phyloP scores from a whole-genome alignment of 2,329 filamentous ascomycete species.

The Teratosphaeria destructans region DNA sequence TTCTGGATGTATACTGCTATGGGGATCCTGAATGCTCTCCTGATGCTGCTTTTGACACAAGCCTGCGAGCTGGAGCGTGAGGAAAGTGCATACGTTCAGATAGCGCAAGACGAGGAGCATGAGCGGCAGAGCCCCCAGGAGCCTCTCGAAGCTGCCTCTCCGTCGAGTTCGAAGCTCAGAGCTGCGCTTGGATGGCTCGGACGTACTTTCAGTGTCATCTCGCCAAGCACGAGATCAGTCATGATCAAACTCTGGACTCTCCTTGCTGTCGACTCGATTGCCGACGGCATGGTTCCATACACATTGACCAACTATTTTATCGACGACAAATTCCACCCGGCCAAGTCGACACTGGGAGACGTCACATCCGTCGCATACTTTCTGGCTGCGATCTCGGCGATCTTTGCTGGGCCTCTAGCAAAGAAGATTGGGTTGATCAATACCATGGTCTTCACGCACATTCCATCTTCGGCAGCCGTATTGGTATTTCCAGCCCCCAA shows the following conservation, averaged over 20 bases:
- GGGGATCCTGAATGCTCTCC: slow-evolving; percentile 42
- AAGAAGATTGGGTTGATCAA: slow-evolving; percentile 50
- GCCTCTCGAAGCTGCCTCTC: neutral
- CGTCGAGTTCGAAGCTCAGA: neutral
- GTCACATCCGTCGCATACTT: slow-evolving; percentile 42
- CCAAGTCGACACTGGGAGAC: slow-evolving; percentile 43
- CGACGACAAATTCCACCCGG: slow-evolving; percentile 43
- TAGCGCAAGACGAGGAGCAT: slow-evolving; percentile 18
- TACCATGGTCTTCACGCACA: slow-evolving; percentile 52
- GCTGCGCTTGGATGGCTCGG: slow-evolving; percentile 7
- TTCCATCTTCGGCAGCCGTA: slow-evolving; percentile 53
- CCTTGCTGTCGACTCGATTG: slow-evolving; percentile 59
- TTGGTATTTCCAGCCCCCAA: slow-evolving; percentile 49
- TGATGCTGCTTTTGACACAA: slow-evolving; percentile 38
- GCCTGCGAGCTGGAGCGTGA: slow-evolving; percentile 38
- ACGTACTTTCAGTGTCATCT: slow-evolving; percentile 45
- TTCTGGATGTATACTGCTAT: slow-evolving; percentile 50
- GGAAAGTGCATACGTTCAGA: slow-evolving; percentile 18
- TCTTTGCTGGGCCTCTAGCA: slow-evolving; percentile 52
- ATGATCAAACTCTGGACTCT: slow-evolving; percentile 55
- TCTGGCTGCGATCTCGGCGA: slow-evolving; percentile 32
- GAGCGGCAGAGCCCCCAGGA: neutral
- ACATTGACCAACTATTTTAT: slow-evolving; percentile 47
- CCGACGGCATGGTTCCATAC: slow-evolving; percentile 51
- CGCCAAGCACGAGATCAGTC: slow-evolving; percentile 42